phyloP scores from a whole-genome alignment of 345 rosid species.

The Salix purpurea region DNA sequence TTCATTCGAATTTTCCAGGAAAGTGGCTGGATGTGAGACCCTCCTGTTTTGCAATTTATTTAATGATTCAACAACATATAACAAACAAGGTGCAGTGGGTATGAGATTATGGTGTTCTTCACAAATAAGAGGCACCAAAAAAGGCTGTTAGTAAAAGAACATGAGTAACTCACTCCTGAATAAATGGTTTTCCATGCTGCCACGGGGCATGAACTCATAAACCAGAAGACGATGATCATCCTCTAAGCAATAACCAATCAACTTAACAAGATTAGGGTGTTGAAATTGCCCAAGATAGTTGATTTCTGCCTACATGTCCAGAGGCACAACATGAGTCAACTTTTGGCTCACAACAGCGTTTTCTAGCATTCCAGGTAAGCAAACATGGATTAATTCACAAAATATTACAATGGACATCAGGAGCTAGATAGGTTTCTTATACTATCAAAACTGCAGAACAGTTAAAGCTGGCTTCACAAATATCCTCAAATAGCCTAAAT shows the following conservation, averaged over 20 bases:
- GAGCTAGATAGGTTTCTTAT: not conserved
- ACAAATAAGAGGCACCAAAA: not conserved
- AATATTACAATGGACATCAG: not conserved
- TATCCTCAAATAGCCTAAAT: too few relatives aligned
- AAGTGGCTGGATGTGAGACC: conserved; percentile 24
- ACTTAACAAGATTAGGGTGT: conserved; percentile 32
- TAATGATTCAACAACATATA: not conserved
- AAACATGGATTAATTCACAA: not conserved
- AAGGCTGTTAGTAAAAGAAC: not conserved
- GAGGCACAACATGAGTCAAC: conserved; percentile 11
- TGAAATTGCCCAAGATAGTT: conserved; percentile 33
- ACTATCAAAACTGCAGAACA: not conserved
- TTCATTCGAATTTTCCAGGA: conserved; percentile 17
- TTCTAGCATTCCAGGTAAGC: not conserved
- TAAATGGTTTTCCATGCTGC: conserved; percentile 35
- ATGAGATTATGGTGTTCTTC: not conserved
- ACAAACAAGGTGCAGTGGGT: not conserved
- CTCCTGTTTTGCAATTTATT: conserved; percentile 14
- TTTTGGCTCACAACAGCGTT: not conserved
- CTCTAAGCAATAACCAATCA: conserved; percentile 34
- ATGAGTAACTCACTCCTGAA: conserved; percentile 28
- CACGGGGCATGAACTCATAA: conserved; percentile 32
- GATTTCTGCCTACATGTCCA: conserved; percentile 28
- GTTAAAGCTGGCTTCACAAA: too few relatives aligned
- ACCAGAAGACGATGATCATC: conserved; percentile 31